phyloP scores from a whole-genome alignment of 2,329 filamentous ascomycete species.

The Fusarium sp. region DNA sequence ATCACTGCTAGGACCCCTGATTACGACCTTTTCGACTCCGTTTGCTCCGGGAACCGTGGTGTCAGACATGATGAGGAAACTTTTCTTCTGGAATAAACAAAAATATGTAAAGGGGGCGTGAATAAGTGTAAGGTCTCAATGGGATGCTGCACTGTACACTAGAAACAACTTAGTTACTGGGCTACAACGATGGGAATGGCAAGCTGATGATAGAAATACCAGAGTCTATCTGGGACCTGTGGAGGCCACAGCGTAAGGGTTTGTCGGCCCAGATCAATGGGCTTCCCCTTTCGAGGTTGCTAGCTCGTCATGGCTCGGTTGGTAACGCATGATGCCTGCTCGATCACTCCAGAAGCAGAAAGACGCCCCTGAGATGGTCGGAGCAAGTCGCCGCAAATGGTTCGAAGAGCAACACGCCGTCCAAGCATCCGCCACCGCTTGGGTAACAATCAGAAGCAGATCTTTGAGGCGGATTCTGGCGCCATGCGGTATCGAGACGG shows the following conservation, averaged over 20 bases:
- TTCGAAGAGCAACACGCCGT: background rate
- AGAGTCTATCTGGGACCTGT: no score
- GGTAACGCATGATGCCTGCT: background rate
- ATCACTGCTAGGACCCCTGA: background rate
- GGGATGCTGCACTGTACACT: no score
- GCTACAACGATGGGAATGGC: no score
- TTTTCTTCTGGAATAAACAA: no score
- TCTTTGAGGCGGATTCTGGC: background rate
- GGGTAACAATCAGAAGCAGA: background rate
- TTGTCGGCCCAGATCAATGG: no score
- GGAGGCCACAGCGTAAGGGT: no score
- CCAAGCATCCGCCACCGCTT: background rate
- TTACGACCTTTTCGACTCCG: background rate
- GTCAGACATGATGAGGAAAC: no score
- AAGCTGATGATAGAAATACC: no score
- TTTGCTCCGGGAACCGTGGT: background rate
- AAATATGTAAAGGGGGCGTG: no score
- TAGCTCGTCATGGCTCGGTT: background rate
- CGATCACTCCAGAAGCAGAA: background rate
- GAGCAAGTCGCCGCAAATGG: background rate
- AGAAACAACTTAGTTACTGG: no score
- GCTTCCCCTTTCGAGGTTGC: no score
- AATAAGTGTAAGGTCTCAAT: no score
- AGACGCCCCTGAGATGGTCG: slow-evolving; percentile 2
- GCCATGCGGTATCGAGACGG: background rate